Base-by-base conservation (phyloP, 2,329 filamentous ascomycete species). In the Torrubiellomyces zombiae region DNA sequence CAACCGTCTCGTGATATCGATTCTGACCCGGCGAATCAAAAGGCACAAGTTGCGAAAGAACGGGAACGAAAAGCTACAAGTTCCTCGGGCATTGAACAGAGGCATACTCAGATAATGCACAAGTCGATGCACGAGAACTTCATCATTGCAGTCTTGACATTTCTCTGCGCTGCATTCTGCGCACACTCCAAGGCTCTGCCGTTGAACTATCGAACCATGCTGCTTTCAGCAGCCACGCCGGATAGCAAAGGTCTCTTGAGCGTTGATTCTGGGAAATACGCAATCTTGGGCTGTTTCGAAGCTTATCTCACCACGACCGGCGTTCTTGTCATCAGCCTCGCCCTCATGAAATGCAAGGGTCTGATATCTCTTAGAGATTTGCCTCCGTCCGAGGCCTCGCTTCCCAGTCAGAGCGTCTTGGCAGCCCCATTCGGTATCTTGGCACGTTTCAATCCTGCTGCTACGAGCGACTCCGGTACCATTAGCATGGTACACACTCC, bases 281-380 rank as follows among this genome's bases (percentile, higher is more conserved):
- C 43, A 9, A 31, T 61, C 3, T 43, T 64, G 13, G 65, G 59
- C 3, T 66, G 60, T 6, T 53, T 71, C 10, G 56, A 58, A 23
- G 53, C 60, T 7, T 65, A 66, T 32, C 40, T 71, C 25, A 70
- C 66, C 5, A 69, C 62, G 2, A 62, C 60, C 0, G 67, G 67
- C 3, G 55, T 55, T 8, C 47, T 72, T 6, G 44, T 70, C 9
- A 47, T 68, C 14, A 56, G 54, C 20, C 38, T 71, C 14, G 52
- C 50, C 19, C 51, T 67, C 24, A 53, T 59, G 4, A 40, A 53
- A 19, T 58, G 62, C 20, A 48, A 55, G 18, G 62, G 59, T 6
- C 43, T 71, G 19, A 40, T 56, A 9, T 53, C 53, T 2, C 46
- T 61, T 12, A 56, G 60, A 10, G 58, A 67, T 31, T 43, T 44